These are phyloP conservation scores for Russula emetica DNA, from an alignment of 768 basidiomycete genomes.

Conservation along the genomic window DNA sequence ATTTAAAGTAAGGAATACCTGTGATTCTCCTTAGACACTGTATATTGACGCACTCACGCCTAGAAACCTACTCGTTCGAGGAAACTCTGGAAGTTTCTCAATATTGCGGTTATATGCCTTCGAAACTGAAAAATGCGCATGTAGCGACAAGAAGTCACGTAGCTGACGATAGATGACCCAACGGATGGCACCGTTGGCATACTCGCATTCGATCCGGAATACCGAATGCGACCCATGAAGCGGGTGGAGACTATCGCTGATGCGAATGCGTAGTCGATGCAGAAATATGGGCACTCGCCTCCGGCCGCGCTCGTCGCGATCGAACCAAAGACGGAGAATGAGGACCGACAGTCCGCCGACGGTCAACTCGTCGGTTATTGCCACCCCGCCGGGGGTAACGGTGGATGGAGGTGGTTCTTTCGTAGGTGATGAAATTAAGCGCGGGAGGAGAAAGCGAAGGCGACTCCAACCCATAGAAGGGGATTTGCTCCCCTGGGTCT, in stretches of 20 bases:
- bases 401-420: constrained; percentile 40
- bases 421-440: constrained; percentile 38
- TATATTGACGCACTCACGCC: background rate
- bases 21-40: background rate
- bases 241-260: constrained; percentile 83
- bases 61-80: constrained; percentile 55
- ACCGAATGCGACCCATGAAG: constrained; percentile 71
- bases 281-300: constrained; percentile 76
- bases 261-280: constrained; percentile 75
- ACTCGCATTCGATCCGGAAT: constrained; percentile 93
- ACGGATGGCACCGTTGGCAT: constrained; percentile 84
- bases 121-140: constrained; percentile 83
- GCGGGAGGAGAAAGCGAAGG: constrained; percentile 62
- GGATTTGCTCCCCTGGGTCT: constrained; percentile 29
- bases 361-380: constrained; percentile 79
- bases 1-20: constrained; percentile 91
- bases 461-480: constrained; percentile 53
- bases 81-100: constrained; percentile 87
- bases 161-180: constrained; percentile 97
- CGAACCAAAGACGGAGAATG: constrained; percentile 79
- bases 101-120: constrained; percentile 73
- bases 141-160: constrained; percentile 85
- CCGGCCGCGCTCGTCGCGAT: constrained; percentile 79
- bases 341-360: constrained; percentile 73
- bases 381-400: constrained; percentile 52